These are phyloP conservation scores for Leucoagaricus sp. DNA, from an alignment of 1,284 basidiomycete species.

Conservation along the genomic window DNA sequence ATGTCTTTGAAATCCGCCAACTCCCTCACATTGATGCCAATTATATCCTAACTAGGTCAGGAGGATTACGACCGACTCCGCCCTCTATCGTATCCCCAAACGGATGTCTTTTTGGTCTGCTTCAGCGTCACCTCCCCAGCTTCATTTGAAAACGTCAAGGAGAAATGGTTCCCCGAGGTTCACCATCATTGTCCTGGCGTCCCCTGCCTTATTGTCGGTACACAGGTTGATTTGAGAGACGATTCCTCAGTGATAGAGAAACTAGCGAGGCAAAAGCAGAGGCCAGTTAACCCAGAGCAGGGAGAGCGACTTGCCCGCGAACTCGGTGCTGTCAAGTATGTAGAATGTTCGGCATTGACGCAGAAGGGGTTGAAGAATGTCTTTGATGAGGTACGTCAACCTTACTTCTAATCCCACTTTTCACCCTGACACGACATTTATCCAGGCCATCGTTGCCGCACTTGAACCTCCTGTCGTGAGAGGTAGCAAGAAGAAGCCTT, in stretches of 20 bases:
- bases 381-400: conserved; percentile 89
- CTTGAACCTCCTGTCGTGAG: conserved; percentile 94
- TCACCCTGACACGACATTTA: conserved; percentile 12
- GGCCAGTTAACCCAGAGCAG: conserved; percentile 85
- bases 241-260: conserved; percentile 94
- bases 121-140: conserved; percentile 99
- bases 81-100: conserved; percentile 98
- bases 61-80: conserved; percentile 99
- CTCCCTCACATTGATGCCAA: not conserved
- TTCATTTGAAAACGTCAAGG: conserved; percentile 99
- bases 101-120: conserved; percentile 99
- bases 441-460: conserved; percentile 95
- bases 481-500: conserved; percentile 76
- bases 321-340: conserved; percentile 97
- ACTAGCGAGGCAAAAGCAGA: conserved; percentile 93
- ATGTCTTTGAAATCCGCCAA: conserved; percentile 24
- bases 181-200: conserved; percentile 99
- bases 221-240: conserved; percentile 96
- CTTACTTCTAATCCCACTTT: conserved; percentile 1
- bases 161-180: conserved; percentile 99
- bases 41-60: conserved; percentile 64
- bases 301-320: conserved; percentile 95
- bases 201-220: conserved; percentile 98
- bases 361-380: conserved; percentile 99
- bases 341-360: conserved; percentile 98